Conservation (phyloP, 345 rosid species). For the Trapa bicornis region DNA sequence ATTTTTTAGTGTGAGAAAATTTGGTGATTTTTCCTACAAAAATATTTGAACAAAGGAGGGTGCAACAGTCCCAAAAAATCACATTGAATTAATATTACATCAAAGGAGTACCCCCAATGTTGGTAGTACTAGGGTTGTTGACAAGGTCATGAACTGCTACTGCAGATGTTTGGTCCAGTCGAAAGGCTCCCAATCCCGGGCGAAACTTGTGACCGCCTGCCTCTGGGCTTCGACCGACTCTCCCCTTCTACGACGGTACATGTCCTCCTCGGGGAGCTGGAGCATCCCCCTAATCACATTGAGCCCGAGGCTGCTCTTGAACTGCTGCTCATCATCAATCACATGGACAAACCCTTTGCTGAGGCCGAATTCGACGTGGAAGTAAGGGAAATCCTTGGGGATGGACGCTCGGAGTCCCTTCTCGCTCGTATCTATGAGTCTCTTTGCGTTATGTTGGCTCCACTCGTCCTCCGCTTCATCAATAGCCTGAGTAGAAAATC, state of each 20-base stretch:
- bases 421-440: constrained; percentile 73
- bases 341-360: constrained; percentile 80
- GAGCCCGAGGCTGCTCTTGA: constrained; percentile 69
- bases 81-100: no score
- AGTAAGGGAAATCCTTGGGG: constrained; percentile 86
- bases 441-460: constrained; percentile 97
- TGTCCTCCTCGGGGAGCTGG: constrained; percentile 67
- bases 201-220: constrained; percentile 46
- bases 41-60: no score
- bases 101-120: no score
- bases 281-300: constrained; percentile 90
- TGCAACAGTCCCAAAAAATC: no score
- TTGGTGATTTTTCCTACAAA: no score
- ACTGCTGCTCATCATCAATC: constrained; percentile 82
- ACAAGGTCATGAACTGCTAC: constrained; percentile 7
- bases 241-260: constrained; percentile 55
- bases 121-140: no score
- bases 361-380: constrained; percentile 84
- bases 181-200: constrained; percentile 60
- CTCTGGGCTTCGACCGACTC: constrained; percentile 61
- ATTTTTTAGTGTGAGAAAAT: no score
- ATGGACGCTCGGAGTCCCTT: constrained; percentile 79
- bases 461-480: constrained; percentile 97
- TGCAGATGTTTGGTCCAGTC: constrained; percentile 92
- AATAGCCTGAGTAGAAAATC: constrained; percentile 42